These are phyloP conservation scores for Haplosporangium sp. DNA, from an alignment of 371 early-diverging fungal genomes.

Conservation along the genomic window DNA sequence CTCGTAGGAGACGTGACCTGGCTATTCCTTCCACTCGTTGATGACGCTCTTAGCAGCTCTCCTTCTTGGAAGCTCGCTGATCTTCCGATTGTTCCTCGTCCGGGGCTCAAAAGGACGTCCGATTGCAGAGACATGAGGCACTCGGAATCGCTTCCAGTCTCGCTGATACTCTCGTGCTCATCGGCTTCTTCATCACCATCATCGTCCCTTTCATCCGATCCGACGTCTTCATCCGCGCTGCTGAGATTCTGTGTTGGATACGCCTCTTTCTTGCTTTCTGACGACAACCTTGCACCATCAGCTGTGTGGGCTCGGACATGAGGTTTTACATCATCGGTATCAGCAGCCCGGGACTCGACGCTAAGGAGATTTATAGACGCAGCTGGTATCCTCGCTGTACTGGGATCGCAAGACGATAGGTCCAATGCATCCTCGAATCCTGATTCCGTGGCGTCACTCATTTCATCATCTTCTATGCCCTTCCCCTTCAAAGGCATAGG, in stretches of 20 bases:
- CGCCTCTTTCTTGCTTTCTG: slow-evolving; percentile 2
- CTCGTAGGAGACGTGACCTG: slow-evolving; percentile 13
- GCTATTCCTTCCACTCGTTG: slow-evolving; percentile 6
- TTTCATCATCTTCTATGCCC: slow-evolving; percentile 30
- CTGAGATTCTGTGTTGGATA: background rate
- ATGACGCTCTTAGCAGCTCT: slow-evolving; percentile 19
- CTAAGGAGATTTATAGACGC: no score
- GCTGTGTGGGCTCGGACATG: background rate
- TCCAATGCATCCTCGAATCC: slow-evolving; percentile 15
- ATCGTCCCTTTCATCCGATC: slow-evolving; percentile 33
- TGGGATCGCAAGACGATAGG: background rate
- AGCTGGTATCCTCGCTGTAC: background rate
- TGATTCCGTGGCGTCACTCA: slow-evolving; percentile 29
- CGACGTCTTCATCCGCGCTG: slow-evolving; percentile 18
- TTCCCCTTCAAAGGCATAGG: slow-evolving; percentile 12
- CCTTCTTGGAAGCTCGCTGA: slow-evolving; percentile 26
- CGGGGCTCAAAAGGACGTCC: background rate
- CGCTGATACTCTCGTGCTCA: slow-evolving; percentile 41
- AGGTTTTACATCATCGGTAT: no score
- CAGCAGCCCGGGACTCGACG: no score
- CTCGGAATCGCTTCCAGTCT: slow-evolving; percentile 39
- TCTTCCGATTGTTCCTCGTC: background rate
- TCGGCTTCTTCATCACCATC: slow-evolving; percentile 47
- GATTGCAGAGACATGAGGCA: slow-evolving; percentile 4
- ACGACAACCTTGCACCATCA: no score